Evolutionary conservation across 2,329 filamentous ascomycete species (phyloP).

Genomic region (Madurella fahalii): DNA sequence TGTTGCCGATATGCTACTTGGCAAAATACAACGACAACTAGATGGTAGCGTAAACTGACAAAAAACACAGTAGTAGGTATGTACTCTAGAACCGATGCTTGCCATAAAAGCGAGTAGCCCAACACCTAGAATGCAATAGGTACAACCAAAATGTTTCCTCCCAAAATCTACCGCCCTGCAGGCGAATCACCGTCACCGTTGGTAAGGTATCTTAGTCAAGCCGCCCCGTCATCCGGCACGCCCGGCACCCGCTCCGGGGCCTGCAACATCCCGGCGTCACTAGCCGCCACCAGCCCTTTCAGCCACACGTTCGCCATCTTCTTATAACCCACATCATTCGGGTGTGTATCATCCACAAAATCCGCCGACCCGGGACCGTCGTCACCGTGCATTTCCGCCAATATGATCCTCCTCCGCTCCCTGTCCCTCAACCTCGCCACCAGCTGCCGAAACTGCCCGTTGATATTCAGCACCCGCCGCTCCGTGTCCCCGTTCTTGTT

Average conservation of each 20-base stretch:
- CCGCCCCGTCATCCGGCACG: constrained; percentile 21
- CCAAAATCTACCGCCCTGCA: too few relatives aligned
- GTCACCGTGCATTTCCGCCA: constrained; percentile 38
- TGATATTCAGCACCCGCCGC: constrained; percentile 32
- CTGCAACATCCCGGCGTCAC: constrained; percentile 34
- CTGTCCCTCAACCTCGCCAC: constrained; percentile 25
- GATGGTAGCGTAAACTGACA: too few relatives aligned
- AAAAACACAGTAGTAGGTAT: too few relatives aligned
- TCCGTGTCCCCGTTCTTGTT: constrained; percentile 21
- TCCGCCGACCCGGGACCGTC: constrained; percentile 31
- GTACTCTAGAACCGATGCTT: too few relatives aligned
- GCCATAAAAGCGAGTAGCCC: too few relatives aligned
- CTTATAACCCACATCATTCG: constrained; percentile 36
- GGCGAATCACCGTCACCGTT: too few relatives aligned
- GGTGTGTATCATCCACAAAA: constrained; percentile 38
- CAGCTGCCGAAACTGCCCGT: constrained; percentile 32
- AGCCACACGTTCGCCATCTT: constrained; percentile 41
- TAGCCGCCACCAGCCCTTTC: constrained; percentile 28
- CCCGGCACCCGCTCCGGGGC: constrained; percentile 20
- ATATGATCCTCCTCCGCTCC: constrained; percentile 32
- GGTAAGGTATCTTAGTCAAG: not conserved
- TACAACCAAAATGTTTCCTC: too few relatives aligned
- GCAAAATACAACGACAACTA: too few relatives aligned
- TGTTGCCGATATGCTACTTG: too few relatives aligned
- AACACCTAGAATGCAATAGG: too few relatives aligned